Base-by-base conservation (phyloP, 257 asterid genomes). In the Scutellaria minor region DNA sequence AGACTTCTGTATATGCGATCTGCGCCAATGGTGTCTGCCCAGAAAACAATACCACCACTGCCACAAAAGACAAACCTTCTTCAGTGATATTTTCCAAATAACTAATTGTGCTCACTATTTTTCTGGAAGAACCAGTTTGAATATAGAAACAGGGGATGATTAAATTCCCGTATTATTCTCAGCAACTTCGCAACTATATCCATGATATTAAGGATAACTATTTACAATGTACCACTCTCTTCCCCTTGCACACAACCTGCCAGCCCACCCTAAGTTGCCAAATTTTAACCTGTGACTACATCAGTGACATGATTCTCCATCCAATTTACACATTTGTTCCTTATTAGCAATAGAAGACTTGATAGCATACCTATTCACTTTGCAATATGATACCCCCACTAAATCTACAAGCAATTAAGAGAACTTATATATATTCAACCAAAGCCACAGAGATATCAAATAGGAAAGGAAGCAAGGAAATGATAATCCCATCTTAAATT, bases 1-100 rank as follows among this genome's bases (percentile, higher is more conserved):
- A 95, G 98, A 68, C 96, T 90, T 80, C 64, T 85, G 76, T 86
- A 85, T 68, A 95, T 79, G 72, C 77, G 79, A 75, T 78, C 88
- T 68, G 97, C 98, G 12, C 99, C 99, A 68, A 95, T 77, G 37
- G 85, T 79, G 85, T 95, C 99, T 6, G 96, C 99, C 99, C 99
- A 95, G 86, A 84, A 95, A 67, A 95, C 66, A 50, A 95, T 78
- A 53, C 99, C 99, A 41, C 99, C 99, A 46, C 99, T 95, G 95
- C 85, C 45, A 71, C 79, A 68, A 64, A 70, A 82, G 27, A 83
- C 52, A 45, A 35, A 14, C 27, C 20, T 15, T 14, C 42, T 37
- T 73, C 60, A 59, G 78, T 55, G 54, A 61, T 41, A 12, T 7
- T 62, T 51, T 66, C 65, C 61, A 31, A 54, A 50, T 54, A 66